Percentiles rank a stretch among this genome's conserved stretches.
phyloP scores from a whole-genome alignment of 345 rosid genomes.

The Hypericum androsaemum region DNA sequence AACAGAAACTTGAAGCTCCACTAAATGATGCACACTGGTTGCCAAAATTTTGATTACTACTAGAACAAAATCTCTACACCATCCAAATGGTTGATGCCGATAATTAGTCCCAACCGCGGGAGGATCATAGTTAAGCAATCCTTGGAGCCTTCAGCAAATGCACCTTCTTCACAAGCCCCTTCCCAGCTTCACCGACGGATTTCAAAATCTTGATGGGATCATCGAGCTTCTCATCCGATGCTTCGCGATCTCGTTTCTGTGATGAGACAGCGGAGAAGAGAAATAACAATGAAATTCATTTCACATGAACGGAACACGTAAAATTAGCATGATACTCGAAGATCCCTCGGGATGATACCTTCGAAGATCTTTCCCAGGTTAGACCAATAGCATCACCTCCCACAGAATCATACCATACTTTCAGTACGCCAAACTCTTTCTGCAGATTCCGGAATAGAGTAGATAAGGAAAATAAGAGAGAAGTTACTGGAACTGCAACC shows the following conservation, averaged over 20 bases:
- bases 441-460: conserved; percentile 17
- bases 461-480: conserved; percentile 7
- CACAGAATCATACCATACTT: conserved; percentile 72
- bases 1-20: too few relatives aligned
- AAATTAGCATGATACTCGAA: not conserved
- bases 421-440: conserved; percentile 53
- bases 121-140: conserved; percentile 2
- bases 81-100: not conserved
- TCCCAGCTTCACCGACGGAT: conserved; percentile 59
- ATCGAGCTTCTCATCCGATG: conserved; percentile 23
- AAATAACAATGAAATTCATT: not conserved
- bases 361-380: conserved; percentile 62
- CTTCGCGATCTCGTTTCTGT: conserved; percentile 65
- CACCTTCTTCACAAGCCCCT: conserved; percentile 68
- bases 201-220: conserved; percentile 45
- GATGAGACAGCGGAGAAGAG: conserved; percentile 3
- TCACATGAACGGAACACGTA: not conserved
- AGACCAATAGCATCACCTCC: conserved; percentile 85
- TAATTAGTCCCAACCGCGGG: too few relatives aligned
- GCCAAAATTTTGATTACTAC: too few relatives aligned
- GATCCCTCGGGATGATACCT: conserved; percentile 34
- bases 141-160: conserved; percentile 55
- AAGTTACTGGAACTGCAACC: not conserved
- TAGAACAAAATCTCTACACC: not conserved
- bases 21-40: too few relatives aligned